Evolutionary conservation across 176 grass and related monocot species (phyloP).

Genomic region (Eleusine coracana): DNA sequence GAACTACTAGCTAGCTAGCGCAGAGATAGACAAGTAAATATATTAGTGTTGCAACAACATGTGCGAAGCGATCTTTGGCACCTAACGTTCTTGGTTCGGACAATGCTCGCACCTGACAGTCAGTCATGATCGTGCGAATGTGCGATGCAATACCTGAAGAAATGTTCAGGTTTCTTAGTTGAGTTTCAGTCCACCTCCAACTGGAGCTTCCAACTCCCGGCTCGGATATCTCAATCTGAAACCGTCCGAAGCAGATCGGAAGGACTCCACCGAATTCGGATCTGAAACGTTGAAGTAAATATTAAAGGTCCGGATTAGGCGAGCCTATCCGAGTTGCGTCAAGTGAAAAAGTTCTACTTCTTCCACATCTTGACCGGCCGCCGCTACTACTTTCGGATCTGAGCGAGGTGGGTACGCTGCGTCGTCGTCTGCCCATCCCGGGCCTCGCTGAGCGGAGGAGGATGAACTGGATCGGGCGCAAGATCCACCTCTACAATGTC

Average conservation of each 20-base stretch:
- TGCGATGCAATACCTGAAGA: slow-evolving; percentile 6
- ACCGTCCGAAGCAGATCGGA: not conserved
- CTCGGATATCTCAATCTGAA: not conserved
- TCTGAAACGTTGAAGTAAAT: slow-evolving; percentile 20
- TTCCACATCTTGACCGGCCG: not conserved
- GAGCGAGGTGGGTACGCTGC: slow-evolving; percentile 26
- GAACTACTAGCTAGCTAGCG: too few relatives aligned
- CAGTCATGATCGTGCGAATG: slow-evolving; percentile 11
- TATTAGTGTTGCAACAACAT: not conserved
- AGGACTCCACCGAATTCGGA: not conserved
- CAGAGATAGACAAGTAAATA: not conserved
- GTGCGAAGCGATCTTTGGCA: not conserved
- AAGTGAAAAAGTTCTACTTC: not conserved
- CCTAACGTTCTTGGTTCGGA: not conserved
- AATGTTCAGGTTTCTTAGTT: not conserved
- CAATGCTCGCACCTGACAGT: not conserved
- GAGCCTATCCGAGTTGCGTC: not conserved
- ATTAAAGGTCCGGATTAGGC: not conserved
- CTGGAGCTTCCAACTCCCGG: not conserved
- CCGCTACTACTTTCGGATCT: slow-evolving; percentile 38
- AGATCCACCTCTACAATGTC: slow-evolving; percentile 69
- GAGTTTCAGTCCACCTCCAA: not conserved
- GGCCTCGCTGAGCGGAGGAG: not conserved
- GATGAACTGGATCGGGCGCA: slow-evolving; percentile 55
- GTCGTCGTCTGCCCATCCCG: slow-evolving; percentile 19